A percentile compares a stretch with the other conserved stretches of the same genome.
These are phyloP conservation scores for Ustilago trichophora DNA, from an alignment of 1,284 basidiomycete genomes.

Conservation along the genomic window DNA sequence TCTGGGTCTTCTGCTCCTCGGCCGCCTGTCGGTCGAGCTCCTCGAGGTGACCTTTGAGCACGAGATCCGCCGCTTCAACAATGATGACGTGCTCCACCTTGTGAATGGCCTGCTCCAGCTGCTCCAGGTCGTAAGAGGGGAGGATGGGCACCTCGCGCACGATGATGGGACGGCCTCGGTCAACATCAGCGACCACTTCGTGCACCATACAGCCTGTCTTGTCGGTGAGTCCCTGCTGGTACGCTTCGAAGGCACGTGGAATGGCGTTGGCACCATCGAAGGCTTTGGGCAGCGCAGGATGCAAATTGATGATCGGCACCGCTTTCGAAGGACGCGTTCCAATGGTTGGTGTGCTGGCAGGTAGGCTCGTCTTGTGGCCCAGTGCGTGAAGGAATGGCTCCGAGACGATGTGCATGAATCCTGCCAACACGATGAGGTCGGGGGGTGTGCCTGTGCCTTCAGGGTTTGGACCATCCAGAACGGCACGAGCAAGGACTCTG, in stretches of 20 bases:
- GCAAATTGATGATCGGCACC: conserved; percentile 92
- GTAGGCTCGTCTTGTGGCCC: conserved; percentile 52
- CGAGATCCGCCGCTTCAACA: conserved; percentile 71
- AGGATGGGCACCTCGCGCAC: conserved; percentile 80
- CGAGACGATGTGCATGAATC: conserved; percentile 93
- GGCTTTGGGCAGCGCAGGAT: conserved; percentile 91
- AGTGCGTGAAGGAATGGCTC: conserved; percentile 69
- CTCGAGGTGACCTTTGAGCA: conserved; percentile 41
- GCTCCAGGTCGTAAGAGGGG: conserved; percentile 76
- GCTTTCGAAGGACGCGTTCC: conserved; percentile 63
- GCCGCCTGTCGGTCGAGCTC: conserved; percentile 26
- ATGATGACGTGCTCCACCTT: conserved; percentile 87
- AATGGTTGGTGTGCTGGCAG: conserved; percentile 31
- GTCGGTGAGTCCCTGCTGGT: conserved; percentile 73
- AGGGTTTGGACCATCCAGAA: conserved; percentile 68
- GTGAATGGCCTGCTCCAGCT: conserved; percentile 83
- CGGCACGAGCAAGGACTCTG: conserved; percentile 78
- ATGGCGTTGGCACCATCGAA: conserved; percentile 95
- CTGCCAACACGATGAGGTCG: conserved; percentile 89
- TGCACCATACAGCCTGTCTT: conserved; percentile 91
- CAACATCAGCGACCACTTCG: conserved; percentile 90
- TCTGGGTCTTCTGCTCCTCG: conserved; percentile 6
- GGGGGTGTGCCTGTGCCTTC: conserved; percentile 69
- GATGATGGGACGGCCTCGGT: conserved; percentile 86
- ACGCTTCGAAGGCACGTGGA: conserved; percentile 86